Percentiles rank a stretch among this genome's conserved stretches.
phyloP scores from a whole-genome alignment of 306 rosid species.

The Pyrus communis region DNA sequence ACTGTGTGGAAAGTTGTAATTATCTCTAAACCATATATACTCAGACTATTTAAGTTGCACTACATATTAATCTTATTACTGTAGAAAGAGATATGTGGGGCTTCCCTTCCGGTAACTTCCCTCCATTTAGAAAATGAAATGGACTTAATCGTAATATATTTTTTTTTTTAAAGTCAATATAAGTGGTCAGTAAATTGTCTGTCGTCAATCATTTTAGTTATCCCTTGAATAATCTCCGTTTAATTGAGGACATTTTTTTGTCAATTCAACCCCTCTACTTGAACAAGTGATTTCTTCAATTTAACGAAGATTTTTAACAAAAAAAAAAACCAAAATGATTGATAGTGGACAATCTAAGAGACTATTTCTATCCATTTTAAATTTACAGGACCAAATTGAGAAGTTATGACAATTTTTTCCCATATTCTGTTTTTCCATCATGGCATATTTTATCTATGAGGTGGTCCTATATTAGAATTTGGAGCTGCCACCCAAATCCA shows the following conservation, averaged over 20 bases:
- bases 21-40: not conserved
- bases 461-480: not conserved
- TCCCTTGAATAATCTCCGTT: too few species aligned
- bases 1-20: not conserved
- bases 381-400: too few species aligned
- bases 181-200: too few species aligned
- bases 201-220: too few species aligned
- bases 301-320: too few species aligned
- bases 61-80: not conserved
- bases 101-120: not conserved
- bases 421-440: constrained; percentile 4
- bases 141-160: not conserved
- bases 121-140: not conserved
- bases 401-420: not conserved
- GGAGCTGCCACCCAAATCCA: constrained; percentile 1
- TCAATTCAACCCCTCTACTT: too few species aligned
- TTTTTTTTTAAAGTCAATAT: not conserved
- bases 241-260: too few species aligned
- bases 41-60: not conserved
- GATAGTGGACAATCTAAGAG: too few species aligned
- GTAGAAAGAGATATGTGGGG: not conserved
- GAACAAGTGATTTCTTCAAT: too few species aligned
- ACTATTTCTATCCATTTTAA: too few species aligned
- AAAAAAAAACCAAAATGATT: too few species aligned
- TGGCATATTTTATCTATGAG: not conserved